Conservation (phyloP, 495 filamentous ascomycete species). For the Hypoxylon intermedium region DNA sequence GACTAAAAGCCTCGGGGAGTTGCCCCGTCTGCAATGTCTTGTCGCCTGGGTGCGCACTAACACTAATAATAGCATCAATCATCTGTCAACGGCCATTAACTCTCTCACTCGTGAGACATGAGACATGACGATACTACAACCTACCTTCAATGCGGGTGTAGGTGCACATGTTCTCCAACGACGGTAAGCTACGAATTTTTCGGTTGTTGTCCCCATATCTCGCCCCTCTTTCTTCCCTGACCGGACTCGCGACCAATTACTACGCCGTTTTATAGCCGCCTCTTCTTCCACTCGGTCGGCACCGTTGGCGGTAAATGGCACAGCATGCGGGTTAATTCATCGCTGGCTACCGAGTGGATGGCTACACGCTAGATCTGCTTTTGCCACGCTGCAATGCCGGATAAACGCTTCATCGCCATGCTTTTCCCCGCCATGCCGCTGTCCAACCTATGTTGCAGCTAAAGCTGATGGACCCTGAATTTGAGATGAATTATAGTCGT, state of each 20-base stretch:
- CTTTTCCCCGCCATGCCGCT: constrained; percentile 27
- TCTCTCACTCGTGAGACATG: not conserved
- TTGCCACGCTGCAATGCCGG: constrained; percentile 42
- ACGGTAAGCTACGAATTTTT: constrained; percentile 13
- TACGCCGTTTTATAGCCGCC: constrained; percentile 11
- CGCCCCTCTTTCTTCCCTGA: constrained; percentile 20
- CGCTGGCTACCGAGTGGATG: constrained; percentile 30
- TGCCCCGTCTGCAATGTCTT: constrained; percentile 13
- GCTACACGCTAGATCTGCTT: constrained; percentile 36
- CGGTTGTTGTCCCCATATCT: constrained; percentile 27
- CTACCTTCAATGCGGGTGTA: not conserved
- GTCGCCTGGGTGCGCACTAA: constrained; percentile 15
- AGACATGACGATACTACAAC: constrained; percentile 1
- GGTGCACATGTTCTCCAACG: constrained; percentile 5
- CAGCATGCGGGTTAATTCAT: constrained; percentile 35
- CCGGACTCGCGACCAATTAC: not conserved
- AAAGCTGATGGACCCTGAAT: constrained; percentile 14
- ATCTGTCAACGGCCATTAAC: not conserved
- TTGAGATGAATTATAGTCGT: no score
- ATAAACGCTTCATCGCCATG: constrained; percentile 38
- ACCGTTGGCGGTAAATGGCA: constrained; percentile 42
- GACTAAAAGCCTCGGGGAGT: constrained; percentile 7
- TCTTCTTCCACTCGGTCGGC: constrained; percentile 33
- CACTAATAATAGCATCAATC: constrained; percentile 2
- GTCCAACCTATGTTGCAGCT: constrained; percentile 1